Evolutionary conservation across 352 stramenopile genomes (phyloP).

Genomic region (Phytophthora capsici): DNA sequence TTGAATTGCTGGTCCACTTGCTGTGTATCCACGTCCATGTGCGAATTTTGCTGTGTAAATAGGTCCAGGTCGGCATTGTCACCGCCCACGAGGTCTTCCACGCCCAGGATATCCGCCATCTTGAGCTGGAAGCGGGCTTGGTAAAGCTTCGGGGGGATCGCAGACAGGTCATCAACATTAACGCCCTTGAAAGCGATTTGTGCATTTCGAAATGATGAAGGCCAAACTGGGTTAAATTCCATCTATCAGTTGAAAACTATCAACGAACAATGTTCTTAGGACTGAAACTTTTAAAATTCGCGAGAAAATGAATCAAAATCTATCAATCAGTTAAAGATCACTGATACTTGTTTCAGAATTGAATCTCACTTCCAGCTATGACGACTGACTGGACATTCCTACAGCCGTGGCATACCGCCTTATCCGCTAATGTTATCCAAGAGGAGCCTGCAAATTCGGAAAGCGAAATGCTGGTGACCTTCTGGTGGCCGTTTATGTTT

Average conservation of each 20-base stretch:
- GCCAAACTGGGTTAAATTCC: too few species aligned
- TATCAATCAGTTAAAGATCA: too few species aligned
- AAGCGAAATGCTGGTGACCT: neutral
- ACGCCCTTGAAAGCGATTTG: slow-evolving; percentile 85
- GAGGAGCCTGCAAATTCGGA: neutral
- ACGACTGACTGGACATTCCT: too few species aligned
- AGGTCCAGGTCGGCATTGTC: slow-evolving; percentile 58
- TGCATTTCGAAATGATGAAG: too few species aligned
- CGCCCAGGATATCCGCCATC: slow-evolving; percentile 86
- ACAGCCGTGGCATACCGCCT: too few species aligned
- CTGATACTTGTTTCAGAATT: too few species aligned
- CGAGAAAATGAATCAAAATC: too few species aligned
- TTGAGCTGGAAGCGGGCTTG: slow-evolving; percentile 87
- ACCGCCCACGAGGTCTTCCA: slow-evolving; percentile 68
- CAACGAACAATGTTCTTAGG: too few species aligned
- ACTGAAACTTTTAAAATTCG: too few species aligned
- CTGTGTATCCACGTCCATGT: slow-evolving; percentile 88
- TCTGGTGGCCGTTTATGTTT: neutral
- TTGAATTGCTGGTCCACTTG: slow-evolving; percentile 60
- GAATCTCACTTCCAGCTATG: too few species aligned
- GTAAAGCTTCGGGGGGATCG: slow-evolving; percentile 86
- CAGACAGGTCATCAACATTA: slow-evolving; percentile 82
- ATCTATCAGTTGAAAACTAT: too few species aligned
- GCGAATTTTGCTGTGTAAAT: slow-evolving; percentile 87
- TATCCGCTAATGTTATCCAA: too few species aligned